Conservation (phyloP, 2,329 filamentous ascomycete genomes). For the Diaporthe citriasiana region DNA sequence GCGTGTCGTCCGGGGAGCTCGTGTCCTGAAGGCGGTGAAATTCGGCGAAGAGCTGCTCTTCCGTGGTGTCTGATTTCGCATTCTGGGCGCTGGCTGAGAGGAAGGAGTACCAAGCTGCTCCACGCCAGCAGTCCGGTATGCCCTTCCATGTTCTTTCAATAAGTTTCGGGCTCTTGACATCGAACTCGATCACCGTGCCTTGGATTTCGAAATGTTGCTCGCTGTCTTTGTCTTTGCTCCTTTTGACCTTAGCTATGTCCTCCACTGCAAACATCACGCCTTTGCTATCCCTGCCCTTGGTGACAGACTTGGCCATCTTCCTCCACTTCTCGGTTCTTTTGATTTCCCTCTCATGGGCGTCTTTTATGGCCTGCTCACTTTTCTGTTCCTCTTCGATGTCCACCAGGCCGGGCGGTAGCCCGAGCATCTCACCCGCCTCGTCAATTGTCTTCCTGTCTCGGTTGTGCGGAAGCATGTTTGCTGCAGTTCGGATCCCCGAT, state of each 20-base stretch:
- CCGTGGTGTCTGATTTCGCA: conserved; percentile 72
- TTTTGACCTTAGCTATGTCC: conserved; percentile 62
- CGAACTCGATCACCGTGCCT: conserved; percentile 82
- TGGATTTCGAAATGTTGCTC: conserved; percentile 68
- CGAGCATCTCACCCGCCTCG: conserved; percentile 77
- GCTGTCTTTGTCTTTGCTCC: conserved; percentile 78
- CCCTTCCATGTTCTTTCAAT: conserved; percentile 97
- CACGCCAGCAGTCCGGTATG: conserved; percentile 95
- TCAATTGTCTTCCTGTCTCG: conserved; percentile 73
- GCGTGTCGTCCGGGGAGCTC: conserved; percentile 89
- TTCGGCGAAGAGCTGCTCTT: conserved; percentile 78
- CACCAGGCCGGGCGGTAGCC: conserved; percentile 68
- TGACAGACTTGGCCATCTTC: conserved; percentile 73
- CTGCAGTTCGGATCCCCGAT: conserved; percentile 69
- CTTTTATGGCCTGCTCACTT: conserved; percentile 65
- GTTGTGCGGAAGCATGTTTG: conserved; percentile 73
- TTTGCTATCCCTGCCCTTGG: conserved; percentile 64
- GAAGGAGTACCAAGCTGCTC: conserved; percentile 95
- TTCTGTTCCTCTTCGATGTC: conserved; percentile 70
- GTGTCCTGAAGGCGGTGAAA: conserved; percentile 81
- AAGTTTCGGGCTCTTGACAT: conserved; percentile 84
- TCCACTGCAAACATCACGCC: conserved; percentile 84
- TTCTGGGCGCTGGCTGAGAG: conserved; percentile 81
- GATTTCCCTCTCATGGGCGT: conserved; percentile 73
- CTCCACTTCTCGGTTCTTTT: conserved; percentile 76